Base-by-base conservation (phyloP, 164 flowering plant genomes). In the Vitis amurensis region DNA sequence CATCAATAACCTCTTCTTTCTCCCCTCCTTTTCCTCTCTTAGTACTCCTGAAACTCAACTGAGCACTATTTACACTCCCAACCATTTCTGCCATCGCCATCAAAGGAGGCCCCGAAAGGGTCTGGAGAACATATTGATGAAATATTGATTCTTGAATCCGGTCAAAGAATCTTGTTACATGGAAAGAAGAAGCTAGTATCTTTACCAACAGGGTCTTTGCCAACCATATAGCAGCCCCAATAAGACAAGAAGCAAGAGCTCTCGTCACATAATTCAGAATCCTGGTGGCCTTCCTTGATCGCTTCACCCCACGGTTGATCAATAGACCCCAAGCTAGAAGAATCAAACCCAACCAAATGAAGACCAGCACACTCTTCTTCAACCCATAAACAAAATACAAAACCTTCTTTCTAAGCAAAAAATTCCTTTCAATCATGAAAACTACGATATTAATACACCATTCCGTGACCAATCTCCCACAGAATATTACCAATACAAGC, bases 141-240 rank as follows among this genome's bases (percentile, higher is more conserved):
- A 79, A 80, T 2, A 85, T 62, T 7, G 88, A 82, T 64, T 85
- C 88, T 65, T 83, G 86, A 68, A 87, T 87, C 51, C 88, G 73
- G 47, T 87, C 91, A 63, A 85, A 87, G 77, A 78, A 87, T 16
- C 76, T 78, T 27, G 50, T 76, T 11, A 82, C 86, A 58, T 87
- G 88, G 78, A 87, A 87, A 23, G 76, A 63, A 16, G 84, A 66
- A 63, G 91, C 91, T 55, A 85, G 61, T 8, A 81, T 37, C 69
- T 85, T 87, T 8, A 87, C 60, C 44, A 79, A 65, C 3, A 85
- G 30, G 8, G 83, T 85, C 80, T 87, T 87, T 23, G 78, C 15
- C 64, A 83, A 50, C 87, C 88, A 85, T 50, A 82, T 55, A 27
- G 70, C 61, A 6, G 85, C 76, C 9, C 87, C 87, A 8, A 83